Conservation (phyloP, 352 stramenopile genomes). For the Saprolegnia diclina region DNA sequence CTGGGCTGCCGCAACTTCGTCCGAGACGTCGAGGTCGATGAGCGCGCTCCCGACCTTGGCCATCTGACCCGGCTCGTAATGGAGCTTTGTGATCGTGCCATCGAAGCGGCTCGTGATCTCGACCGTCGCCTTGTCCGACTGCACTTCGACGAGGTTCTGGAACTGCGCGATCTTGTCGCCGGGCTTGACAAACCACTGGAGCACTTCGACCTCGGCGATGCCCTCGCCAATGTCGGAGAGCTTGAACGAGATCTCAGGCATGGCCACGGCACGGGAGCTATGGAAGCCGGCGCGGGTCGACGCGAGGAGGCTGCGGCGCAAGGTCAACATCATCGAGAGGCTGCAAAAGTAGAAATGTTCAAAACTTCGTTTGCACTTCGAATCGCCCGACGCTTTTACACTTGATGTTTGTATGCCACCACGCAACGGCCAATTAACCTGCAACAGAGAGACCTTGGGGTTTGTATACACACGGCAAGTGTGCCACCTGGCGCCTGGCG, state of each 20-base stretch:
- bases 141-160: slow-evolving; percentile 97
- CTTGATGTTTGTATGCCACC: slow-evolving; percentile 5
- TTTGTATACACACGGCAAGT: slow-evolving; percentile 1
- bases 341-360: slow-evolving; percentile 23
- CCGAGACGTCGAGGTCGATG: slow-evolving; percentile 86
- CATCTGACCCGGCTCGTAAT: slow-evolving; percentile 93
- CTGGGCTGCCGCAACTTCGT: slow-evolving; percentile 47
- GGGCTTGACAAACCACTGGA: slow-evolving; percentile 96
- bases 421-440: neutral
- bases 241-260: slow-evolving; percentile 85
- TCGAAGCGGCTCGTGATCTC: slow-evolving; percentile 98
- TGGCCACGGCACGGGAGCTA: slow-evolving; percentile 33
- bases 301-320: slow-evolving; percentile 18
- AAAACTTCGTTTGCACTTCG: slow-evolving; percentile 18
- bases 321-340: neutral
- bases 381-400: neutral
- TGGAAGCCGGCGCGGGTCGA: slow-evolving; percentile 34
- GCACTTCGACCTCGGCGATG: slow-evolving; percentile 97
- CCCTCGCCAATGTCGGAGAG: slow-evolving; percentile 97
- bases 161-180: slow-evolving; percentile 92
- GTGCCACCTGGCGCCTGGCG: neutral
- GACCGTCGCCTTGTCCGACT: slow-evolving; percentile 97
- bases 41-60: slow-evolving; percentile 91
- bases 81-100: slow-evolving; percentile 88
- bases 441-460: neutral